A percentile compares a stretch with the other conserved stretches of the same genome.
Conservation (phyloP, 306 rosid genomes). For the Prunus kanzakura region DNA sequence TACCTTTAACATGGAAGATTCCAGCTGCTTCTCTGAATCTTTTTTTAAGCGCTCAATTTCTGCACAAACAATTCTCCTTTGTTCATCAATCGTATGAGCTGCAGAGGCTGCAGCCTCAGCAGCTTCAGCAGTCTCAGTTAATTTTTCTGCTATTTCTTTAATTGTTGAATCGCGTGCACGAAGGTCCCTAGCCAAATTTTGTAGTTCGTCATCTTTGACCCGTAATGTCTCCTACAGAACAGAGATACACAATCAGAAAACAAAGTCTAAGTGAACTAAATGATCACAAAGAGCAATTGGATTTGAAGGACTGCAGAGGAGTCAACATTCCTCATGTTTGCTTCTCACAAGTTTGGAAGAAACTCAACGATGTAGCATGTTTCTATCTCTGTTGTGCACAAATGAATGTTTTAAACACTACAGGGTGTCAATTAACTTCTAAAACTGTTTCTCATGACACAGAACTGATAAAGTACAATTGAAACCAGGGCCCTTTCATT, state of each 20-base stretch:
- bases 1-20: constrained; percentile 63
- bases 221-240: constrained; percentile 74
- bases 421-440: neutral
- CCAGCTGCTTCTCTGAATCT: constrained; percentile 59
- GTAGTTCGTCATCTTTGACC: constrained; percentile 97
- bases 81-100: constrained; percentile 89
- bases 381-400: too few relatives aligned
- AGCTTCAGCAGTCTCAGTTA: constrained; percentile 97
- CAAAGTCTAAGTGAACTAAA: constrained; percentile 11
- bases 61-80: constrained; percentile 68
- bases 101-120: constrained; percentile 99
- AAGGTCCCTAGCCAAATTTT: constrained; percentile 83
- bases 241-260: constrained; percentile 18
- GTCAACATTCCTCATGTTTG: neutral
- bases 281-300: constrained; percentile 3
- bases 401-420: too few relatives aligned
- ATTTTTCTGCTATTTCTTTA: constrained; percentile 84
- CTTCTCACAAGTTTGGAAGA: too few relatives aligned
- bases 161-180: constrained; percentile 96
- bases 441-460: neutral
- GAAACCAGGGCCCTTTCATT: neutral
- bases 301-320: neutral
- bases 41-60: constrained; percentile 70
- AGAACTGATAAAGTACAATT: neutral
- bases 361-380: too few relatives aligned